A percentile compares a stretch with the other conserved stretches of the same genome.
phyloP scores from a whole-genome alignment of 2,329 filamentous ascomycete genomes.

The Plenodomus lindquistii region DNA sequence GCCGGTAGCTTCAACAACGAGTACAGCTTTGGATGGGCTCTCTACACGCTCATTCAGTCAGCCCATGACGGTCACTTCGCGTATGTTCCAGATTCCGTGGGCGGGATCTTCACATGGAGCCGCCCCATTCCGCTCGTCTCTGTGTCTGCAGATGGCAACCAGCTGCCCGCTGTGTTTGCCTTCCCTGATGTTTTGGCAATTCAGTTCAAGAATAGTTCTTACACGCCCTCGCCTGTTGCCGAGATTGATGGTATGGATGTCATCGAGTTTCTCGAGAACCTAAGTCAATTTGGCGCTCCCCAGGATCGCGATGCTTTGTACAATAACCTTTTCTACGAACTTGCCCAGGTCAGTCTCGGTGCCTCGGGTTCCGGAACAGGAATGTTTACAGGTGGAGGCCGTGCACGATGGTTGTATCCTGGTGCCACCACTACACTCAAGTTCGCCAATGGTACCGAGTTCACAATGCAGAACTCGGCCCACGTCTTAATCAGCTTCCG shows the following conservation, averaged over 20 bases:
- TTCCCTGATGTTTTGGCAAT: conserved; percentile 52
- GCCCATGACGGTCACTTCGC: conserved; percentile 69
- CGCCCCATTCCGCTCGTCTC: conserved; percentile 60
- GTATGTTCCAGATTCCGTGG: conserved; percentile 59
- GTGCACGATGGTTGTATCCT: conserved; percentile 50
- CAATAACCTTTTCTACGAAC: conserved; percentile 55
- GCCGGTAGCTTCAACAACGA: conserved; percentile 45
- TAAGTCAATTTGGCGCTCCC: conserved; percentile 52
- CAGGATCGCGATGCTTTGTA: conserved; percentile 64
- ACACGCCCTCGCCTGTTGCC: conserved; percentile 55
- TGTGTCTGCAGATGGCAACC: conserved; percentile 62
- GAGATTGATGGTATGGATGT: conserved; percentile 61
- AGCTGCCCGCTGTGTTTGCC: conserved; percentile 61
- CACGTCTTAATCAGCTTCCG: conserved; percentile 45
- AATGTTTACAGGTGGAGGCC: conserved; percentile 50
- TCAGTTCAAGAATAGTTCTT: conserved; percentile 49
- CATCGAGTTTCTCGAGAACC: conserved; percentile 52
- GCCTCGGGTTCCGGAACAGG: conserved; percentile 47
- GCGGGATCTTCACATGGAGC: conserved; percentile 54
- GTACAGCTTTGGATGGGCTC: conserved; percentile 53
- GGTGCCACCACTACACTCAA: conserved; percentile 49
- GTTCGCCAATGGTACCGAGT: conserved; percentile 50
- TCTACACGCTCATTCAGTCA: conserved; percentile 58
- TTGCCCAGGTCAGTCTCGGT: conserved; percentile 49
- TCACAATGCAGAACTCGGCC: conserved; percentile 50